phyloP scores from a whole-genome alignment of 2,329 filamentous ascomycete genomes.

The Podosphaera xanthii region DNA sequence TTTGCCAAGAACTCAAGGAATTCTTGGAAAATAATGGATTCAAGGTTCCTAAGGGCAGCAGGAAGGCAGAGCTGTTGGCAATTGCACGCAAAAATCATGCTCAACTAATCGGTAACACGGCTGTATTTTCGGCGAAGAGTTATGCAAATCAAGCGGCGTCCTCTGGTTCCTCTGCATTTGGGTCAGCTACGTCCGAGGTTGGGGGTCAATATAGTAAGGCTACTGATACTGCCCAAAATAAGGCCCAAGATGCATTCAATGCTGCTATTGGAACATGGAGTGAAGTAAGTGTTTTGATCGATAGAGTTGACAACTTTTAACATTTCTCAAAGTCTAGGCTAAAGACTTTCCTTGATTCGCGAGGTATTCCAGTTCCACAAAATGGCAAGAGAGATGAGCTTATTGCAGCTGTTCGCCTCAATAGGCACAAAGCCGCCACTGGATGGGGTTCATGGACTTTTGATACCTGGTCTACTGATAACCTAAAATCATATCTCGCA shows the following conservation, averaged over 20 bases:
- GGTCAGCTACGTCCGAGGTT: conserved; percentile 51
- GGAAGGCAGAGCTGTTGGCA: conserved; percentile 65
- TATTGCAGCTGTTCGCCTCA: conserved; percentile 48
- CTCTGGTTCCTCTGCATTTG: conserved; percentile 36
- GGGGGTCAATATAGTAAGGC: conserved; percentile 57
- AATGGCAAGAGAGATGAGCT: conserved; percentile 49
- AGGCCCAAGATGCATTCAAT: conserved; percentile 44
- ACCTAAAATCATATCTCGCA: conserved; percentile 35
- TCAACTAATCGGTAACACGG: conserved; percentile 42
- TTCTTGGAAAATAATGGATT: conserved; percentile 84
- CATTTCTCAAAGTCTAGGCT: conserved; percentile 25
- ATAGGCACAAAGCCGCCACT: conserved; percentile 44
- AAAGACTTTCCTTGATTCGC: conserved; percentile 57
- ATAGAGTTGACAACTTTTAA: conserved; percentile 2
- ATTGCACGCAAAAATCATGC: conserved; percentile 74
- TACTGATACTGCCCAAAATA: conserved; percentile 41
- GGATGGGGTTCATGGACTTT: conserved; percentile 58
- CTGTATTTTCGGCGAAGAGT: conserved; percentile 33
- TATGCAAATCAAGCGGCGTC: conserved; percentile 48
- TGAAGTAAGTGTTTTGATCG: conserved; percentile 22
- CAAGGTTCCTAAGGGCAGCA: conserved; percentile 75
- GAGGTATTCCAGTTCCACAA: conserved; percentile 54
- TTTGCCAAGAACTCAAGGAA: conserved; percentile 48
- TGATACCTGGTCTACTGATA: conserved; percentile 51
- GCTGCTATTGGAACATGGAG: conserved; percentile 41